Conservation (phyloP, 2,329 filamentous ascomycete species). For the Cercospora janseana region DNA sequence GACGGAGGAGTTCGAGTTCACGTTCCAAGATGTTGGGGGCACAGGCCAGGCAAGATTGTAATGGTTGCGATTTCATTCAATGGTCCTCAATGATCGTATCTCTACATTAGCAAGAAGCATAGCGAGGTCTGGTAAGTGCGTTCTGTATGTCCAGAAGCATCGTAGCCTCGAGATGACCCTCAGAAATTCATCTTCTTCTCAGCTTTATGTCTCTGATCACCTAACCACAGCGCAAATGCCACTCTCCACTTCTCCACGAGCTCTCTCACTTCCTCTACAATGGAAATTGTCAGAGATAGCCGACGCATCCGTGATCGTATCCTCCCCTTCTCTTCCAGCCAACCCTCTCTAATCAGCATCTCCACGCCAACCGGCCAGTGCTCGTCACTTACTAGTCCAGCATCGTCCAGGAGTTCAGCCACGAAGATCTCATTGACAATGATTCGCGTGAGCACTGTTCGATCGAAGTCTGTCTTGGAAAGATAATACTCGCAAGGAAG, state of each 20-base stretch:
- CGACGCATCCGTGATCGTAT: background rate
- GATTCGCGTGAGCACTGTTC: background rate
- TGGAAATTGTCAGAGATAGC: background rate
- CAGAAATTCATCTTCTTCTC: background rate
- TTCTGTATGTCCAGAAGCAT: too few relatives aligned
- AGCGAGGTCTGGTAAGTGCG: too few relatives aligned
- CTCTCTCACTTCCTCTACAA: background rate
- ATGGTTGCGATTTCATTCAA: background rate
- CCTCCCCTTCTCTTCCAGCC: background rate
- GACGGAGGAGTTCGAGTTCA: conserved; percentile 26
- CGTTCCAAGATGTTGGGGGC: background rate
- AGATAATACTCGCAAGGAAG: background rate
- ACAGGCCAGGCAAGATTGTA: background rate
- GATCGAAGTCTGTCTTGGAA: background rate
- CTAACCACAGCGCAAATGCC: background rate
- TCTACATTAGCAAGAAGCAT: too few relatives aligned
- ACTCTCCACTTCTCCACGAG: background rate
- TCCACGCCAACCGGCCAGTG: too few relatives aligned
- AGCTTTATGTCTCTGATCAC: background rate
- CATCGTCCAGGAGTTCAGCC: too few relatives aligned
- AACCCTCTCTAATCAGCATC: too few relatives aligned
- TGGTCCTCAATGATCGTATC: background rate
- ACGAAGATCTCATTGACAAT: too few relatives aligned
- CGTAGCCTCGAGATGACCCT: too few relatives aligned
- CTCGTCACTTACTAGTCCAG: too few relatives aligned